A percentile compares a stretch with the other conserved stretches of the same genome.
These are phyloP conservation scores for Lanmaoa rubissima DNA, from an alignment of 768 basidiomycete genomes.

Conservation along the genomic window DNA sequence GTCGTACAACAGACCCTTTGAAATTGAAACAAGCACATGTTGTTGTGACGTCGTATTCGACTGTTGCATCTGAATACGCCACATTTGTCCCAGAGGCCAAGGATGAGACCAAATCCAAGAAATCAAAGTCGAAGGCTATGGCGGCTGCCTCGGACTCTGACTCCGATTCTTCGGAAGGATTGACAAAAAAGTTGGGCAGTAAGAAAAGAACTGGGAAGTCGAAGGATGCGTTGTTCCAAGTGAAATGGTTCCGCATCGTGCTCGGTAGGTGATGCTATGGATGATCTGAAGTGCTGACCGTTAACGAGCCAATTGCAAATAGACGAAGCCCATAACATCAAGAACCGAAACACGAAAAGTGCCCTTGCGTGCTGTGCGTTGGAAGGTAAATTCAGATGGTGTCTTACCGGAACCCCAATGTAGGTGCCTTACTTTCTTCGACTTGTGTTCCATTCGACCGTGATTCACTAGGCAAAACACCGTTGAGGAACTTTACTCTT, in stretches of 20 bases:
- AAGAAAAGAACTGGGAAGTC: constrained; percentile 45
- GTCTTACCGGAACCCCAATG: constrained; percentile 83
- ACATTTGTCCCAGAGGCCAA: constrained; percentile 49
- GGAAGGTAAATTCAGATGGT: constrained; percentile 82
- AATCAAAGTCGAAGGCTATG: constrained; percentile 34
- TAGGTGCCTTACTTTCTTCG: constrained; percentile 24
- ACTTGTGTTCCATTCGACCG: neutral
- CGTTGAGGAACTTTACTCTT: constrained; percentile 84
- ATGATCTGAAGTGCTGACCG: neutral
- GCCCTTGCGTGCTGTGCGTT: constrained; percentile 78
- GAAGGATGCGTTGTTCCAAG: constrained; percentile 67
- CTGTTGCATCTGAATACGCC: constrained; percentile 75
- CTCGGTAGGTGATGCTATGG: constrained; percentile 52
- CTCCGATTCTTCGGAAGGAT: constrained; percentile 38
- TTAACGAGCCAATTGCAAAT: neutral
- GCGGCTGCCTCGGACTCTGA: constrained; percentile 30
- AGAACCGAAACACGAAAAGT: constrained; percentile 77
- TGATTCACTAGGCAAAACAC: constrained; percentile 68
- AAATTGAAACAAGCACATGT: constrained; percentile 58
- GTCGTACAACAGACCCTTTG: constrained; percentile 63
- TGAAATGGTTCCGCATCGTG: constrained; percentile 84
- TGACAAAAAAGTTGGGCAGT: constrained; percentile 39
- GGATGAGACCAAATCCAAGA: constrained; percentile 52
- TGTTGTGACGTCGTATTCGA: constrained; percentile 86
- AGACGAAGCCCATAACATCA: constrained; percentile 96